Percentiles rank a stretch among this genome's conserved stretches.
Conservation (phyloP, 2,329 filamentous ascomycete species). For the Claviceps capensis region DNA sequence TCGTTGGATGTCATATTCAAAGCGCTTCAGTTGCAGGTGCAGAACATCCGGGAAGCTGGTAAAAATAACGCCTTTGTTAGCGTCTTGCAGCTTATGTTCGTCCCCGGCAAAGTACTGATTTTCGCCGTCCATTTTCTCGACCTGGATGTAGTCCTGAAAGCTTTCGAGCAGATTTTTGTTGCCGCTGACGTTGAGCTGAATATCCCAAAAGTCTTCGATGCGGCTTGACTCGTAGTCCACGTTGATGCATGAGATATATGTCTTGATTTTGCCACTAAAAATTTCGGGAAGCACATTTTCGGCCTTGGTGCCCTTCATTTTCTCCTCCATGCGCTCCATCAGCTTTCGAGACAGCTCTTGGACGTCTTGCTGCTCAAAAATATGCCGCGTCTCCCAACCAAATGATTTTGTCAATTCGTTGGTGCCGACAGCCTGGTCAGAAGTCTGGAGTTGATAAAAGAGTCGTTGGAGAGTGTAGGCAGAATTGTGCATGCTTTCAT, state of each 20-base stretch:
- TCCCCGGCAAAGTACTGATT: constrained; percentile 95
- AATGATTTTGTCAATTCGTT: constrained; percentile 93
- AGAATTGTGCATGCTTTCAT: constrained; percentile 71
- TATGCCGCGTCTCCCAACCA: constrained; percentile 94
- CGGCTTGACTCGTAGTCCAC: constrained; percentile 94
- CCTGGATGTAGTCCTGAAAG: constrained; percentile 91
- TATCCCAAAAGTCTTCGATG: constrained; percentile 97
- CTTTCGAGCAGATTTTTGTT: constrained; percentile 90
- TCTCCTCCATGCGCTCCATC: constrained; percentile 93
- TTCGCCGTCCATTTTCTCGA: constrained; percentile 93
- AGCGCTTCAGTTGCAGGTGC: constrained; percentile 90
- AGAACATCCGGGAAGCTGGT: constrained; percentile 87
- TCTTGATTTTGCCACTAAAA: constrained; percentile 97
- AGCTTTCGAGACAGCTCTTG: constrained; percentile 92
- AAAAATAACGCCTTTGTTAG: constrained; percentile 96
- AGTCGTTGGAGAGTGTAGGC: constrained; percentile 87
- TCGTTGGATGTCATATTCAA: constrained; percentile 92
- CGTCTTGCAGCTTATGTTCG: constrained; percentile 84
- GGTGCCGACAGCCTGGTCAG: constrained; percentile 68
- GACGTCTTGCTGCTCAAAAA: constrained; percentile 97
- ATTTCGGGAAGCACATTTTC: constrained; percentile 81
- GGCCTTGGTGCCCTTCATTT: constrained; percentile 92
- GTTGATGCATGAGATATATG: constrained; percentile 96
- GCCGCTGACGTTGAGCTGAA: constrained; percentile 90
- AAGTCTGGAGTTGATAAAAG: constrained; percentile 91